Evolutionary conservation across 371 early-diverging fungal species (phyloP), one percentile per base, ranked within the genome.

Genomic region (Syncephalastrum monosporum): DNA sequence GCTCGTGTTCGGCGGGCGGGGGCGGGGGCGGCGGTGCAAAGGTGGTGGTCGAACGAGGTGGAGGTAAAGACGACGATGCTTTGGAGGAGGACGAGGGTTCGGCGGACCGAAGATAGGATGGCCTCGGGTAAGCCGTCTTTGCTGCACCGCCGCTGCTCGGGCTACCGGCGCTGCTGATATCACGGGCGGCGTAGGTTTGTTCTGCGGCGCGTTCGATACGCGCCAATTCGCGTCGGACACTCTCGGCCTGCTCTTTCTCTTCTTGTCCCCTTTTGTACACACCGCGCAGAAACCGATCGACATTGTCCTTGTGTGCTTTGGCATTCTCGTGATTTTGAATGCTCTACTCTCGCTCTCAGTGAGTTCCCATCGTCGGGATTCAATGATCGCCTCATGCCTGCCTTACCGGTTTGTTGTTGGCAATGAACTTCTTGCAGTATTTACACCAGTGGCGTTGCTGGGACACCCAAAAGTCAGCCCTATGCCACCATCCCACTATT

Each of bases 391-490:
- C 42, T 19, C 33, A 13, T 42, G 15, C 5, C 25, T 56, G 23
- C 65, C 82, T 65, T 85, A 89, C 91, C 38, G 78, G 72, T 53
- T 88, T 87, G 69, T 89, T 91, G 58, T 91, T 89, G 1, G 80
- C 74, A 19, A 91, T 78, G 64, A 73, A 91, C 57, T 86, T 84
- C 68, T 84, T 82, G 74, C 91, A 91, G 63, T 86, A 91, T 51
- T 84, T 81, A 74, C 91, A 91, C 75, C 75, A 91, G 61, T 78
- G 82, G 53, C 83, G 81, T 63, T 81, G 81, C 61, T 86, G 82
- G 7, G 89, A 85, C 14, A 85, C 86, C 91, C 91, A 91, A 65
- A 83, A 86, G 56, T 91, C 89, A 19, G 88, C 69, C 91, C 87
- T 90, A 66, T 23, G 10, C 12, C 38, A 33, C 21, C 21, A 21